A percentile compares a stretch with the other conserved stretches of the same genome.
These are phyloP conservation scores for Fimicolochytrium jonesii DNA, from an alignment of 192 early-diverging fungal species.

Conservation along the genomic window DNA sequence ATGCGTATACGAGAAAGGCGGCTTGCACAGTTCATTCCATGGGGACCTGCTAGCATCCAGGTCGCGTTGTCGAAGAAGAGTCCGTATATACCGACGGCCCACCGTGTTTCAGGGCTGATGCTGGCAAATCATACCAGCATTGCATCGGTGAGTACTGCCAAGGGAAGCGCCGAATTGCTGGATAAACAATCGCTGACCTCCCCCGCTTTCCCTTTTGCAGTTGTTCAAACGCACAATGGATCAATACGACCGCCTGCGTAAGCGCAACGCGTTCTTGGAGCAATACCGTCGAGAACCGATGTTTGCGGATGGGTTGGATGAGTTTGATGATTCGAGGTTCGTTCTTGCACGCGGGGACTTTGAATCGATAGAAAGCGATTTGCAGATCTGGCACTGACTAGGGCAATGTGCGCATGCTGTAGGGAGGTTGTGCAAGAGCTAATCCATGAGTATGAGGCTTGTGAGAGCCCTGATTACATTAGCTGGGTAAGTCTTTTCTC, in stretches of 20 bases:
- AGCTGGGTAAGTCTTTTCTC: slow-evolving; percentile 35
- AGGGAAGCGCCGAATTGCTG: too few relatives aligned
- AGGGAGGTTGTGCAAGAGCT: slow-evolving; percentile 86
- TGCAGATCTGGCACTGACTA: too few relatives aligned
- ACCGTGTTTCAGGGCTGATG: slow-evolving; percentile 96
- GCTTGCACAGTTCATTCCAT: slow-evolving; percentile 95
- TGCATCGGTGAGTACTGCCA: slow-evolving; percentile 66
- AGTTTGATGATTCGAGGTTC: slow-evolving; percentile 83
- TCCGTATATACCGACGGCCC: slow-evolving; percentile 87
- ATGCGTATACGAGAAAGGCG: slow-evolving; percentile 90
- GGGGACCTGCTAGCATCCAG: slow-evolving; percentile 98
- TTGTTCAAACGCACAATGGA: slow-evolving; percentile 88
- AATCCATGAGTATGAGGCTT: slow-evolving; percentile 92
- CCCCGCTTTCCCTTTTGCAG: slow-evolving; percentile 32
- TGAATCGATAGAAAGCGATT: too few relatives aligned
- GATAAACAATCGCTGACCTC: too few relatives aligned
- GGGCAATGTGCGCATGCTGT: too few relatives aligned
- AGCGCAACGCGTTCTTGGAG: slow-evolving; percentile 95
- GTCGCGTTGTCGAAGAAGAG: slow-evolving; percentile 92
- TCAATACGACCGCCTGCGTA: slow-evolving; percentile 90
- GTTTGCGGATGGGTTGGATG: slow-evolving; percentile 76
- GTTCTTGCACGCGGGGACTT: too few relatives aligned
- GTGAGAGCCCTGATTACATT: slow-evolving; percentile 83
- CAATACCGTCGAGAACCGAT: slow-evolving; percentile 77
- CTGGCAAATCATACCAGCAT: slow-evolving; percentile 97